phyloP scores from a whole-genome alignment of 768 basidiomycete genomes.

The Psilocybe sp. region DNA sequence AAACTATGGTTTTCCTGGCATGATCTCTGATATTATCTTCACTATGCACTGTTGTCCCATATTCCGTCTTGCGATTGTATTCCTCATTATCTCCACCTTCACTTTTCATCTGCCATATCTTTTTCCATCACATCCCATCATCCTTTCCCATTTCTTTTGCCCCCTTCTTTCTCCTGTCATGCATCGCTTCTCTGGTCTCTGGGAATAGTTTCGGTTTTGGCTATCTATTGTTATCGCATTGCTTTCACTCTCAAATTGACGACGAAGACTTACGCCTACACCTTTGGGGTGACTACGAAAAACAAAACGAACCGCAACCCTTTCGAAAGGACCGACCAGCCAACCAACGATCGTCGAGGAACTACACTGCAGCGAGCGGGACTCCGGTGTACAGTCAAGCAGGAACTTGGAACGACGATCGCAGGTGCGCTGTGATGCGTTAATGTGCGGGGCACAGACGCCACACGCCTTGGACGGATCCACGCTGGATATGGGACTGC shows the following conservation, averaged over 20 bases:
- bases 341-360: no score
- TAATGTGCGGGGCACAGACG: no score
- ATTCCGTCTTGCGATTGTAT: neutral
- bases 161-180: conserved; percentile 2
- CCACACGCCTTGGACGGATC: no score
- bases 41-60: conserved; percentile 9
- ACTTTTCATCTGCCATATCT: neutral
- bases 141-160: conserved; percentile 6
- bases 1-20: conserved; percentile 31
- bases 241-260: neutral
- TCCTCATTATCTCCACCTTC: neutral
- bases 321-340: no score
- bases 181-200: neutral
- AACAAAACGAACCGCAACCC: no score
- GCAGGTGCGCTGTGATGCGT: no score
- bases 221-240: neutral
- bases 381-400: no score
- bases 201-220: neutral
- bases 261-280: conserved; percentile 1
- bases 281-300: no score
- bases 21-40: conserved; percentile 24
- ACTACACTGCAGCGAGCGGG: no score
- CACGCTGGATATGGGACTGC: no score
- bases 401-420: no score
- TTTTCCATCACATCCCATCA: conserved; percentile 6